These are phyloP conservation scores for Cladorrhinum samala DNA, from an alignment of 495 filamentous ascomycete species.

Conservation along the genomic window DNA sequence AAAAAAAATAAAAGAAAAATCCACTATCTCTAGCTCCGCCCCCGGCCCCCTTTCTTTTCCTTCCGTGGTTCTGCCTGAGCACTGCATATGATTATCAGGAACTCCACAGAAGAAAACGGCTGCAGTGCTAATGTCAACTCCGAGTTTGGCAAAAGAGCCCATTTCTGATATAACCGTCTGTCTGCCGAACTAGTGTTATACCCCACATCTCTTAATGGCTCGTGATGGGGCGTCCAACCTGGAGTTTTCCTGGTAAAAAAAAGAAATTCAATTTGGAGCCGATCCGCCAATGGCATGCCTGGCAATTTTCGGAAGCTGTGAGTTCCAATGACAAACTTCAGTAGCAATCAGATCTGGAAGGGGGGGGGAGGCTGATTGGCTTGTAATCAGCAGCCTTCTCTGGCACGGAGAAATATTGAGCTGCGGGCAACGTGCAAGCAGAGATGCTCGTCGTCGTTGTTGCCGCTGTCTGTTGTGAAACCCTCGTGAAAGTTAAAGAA, in stretches of 20 bases:
- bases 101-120: neutral
- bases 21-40: too few species aligned
- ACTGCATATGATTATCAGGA: neutral
- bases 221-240: too few species aligned
- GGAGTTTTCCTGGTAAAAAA: neutral
- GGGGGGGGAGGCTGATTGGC: neutral
- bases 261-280: neutral
- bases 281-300: neutral
- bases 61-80: neutral
- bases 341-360: neutral
- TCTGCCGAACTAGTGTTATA: too few species aligned
- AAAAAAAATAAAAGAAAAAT: too few species aligned
- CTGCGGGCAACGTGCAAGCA: too few species aligned
- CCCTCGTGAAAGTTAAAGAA: neutral
- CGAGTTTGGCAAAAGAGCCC: neutral
- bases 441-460: too few species aligned
- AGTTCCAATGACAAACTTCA: neutral
- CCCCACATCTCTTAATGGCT: too few species aligned
- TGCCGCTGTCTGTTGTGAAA: too few species aligned
- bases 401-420: neutral
- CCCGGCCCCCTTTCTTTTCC: neutral
- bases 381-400: neutral
- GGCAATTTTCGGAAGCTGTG: neutral
- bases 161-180: too few species aligned
- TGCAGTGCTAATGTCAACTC: neutral